Conservation (phyloP, 352 stramenopile genomes). For the Phytophthora litchii region DNA sequence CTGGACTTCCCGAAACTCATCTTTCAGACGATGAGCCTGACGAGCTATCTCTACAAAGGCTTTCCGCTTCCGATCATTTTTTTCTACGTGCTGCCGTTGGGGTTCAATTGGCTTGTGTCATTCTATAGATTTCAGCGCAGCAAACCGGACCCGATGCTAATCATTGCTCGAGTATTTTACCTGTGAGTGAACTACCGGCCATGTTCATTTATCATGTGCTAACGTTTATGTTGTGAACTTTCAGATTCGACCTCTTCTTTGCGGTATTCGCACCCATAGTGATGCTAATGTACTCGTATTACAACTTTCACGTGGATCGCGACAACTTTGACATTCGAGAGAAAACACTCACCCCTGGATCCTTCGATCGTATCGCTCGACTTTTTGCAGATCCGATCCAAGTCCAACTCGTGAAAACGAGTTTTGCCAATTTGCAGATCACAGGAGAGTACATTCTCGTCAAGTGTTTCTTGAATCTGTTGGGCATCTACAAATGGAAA, state of each 20-base stretch:
- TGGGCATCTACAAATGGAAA: slow-evolving; percentile 61
- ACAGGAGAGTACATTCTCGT: slow-evolving; percentile 41
- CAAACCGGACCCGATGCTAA: slow-evolving; percentile 31
- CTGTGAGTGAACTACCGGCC: slow-evolving; percentile 20
- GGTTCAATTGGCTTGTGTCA: slow-evolving; percentile 52
- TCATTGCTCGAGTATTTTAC: slow-evolving; percentile 49
- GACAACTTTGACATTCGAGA: slow-evolving; percentile 31
- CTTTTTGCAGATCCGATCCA: slow-evolving; percentile 46
- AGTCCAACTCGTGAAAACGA: slow-evolving; percentile 41
- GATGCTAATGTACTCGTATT: slow-evolving; percentile 45
- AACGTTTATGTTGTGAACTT: not conserved
- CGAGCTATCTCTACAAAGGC: slow-evolving; percentile 43
- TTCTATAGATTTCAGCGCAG: slow-evolving; percentile 59
- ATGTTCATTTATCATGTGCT: not conserved
- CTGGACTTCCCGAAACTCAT: slow-evolving; percentile 48
- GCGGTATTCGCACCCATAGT: slow-evolving; percentile 53
- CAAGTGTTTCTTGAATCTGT: slow-evolving; percentile 44
- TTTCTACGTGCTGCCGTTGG: slow-evolving; percentile 46
- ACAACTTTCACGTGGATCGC: slow-evolving; percentile 51
- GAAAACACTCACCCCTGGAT: slow-evolving; percentile 33
- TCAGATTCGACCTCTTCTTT: slow-evolving; percentile 59
- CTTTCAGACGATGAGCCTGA: slow-evolving; percentile 47
- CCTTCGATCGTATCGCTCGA: slow-evolving; percentile 43
- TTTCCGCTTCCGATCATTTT: slow-evolving; percentile 47
- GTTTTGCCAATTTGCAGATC: slow-evolving; percentile 43